Conservation (phyloP, 2,329 filamentous ascomycete species). For the Graphilbum fragrans region DNA sequence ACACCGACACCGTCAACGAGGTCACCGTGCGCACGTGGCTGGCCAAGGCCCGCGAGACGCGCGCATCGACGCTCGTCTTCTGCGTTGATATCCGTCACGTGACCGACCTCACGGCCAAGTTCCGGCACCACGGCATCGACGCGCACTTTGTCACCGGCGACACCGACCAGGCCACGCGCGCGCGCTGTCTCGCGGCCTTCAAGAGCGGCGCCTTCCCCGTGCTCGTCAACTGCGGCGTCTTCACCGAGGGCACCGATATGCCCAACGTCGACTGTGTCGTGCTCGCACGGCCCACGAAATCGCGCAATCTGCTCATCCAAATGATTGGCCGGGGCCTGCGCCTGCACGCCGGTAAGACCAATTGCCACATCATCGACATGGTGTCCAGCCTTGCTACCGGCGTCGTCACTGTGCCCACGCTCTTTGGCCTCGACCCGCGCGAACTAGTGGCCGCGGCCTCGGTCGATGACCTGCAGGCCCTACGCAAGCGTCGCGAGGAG, state of each 20-base stretch:
- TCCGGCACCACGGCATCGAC: slow-evolving; percentile 67
- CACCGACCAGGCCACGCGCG: slow-evolving; percentile 57
- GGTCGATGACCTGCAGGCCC: slow-evolving; percentile 45
- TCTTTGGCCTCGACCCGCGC: slow-evolving; percentile 82
- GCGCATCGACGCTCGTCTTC: slow-evolving; percentile 79
- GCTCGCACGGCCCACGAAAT: slow-evolving; percentile 77
- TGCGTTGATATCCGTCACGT: slow-evolving; percentile 88
- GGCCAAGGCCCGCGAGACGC: slow-evolving; percentile 45
- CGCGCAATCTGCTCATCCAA: slow-evolving; percentile 85
- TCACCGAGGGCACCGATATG: slow-evolving; percentile 95
- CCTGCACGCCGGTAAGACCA: slow-evolving; percentile 63
- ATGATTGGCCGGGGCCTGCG: slow-evolving; percentile 97
- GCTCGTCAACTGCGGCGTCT: slow-evolving; percentile 87
- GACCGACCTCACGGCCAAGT: slow-evolving; percentile 57
- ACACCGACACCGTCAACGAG: slow-evolving; percentile 69
- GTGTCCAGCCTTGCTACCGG: slow-evolving; percentile 75
- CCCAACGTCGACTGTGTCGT: slow-evolving; percentile 93
- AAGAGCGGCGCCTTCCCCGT: slow-evolving; percentile 68
- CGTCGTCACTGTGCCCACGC: slow-evolving; percentile 78
- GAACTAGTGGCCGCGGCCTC: slow-evolving; percentile 61
- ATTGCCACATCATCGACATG: slow-evolving; percentile 96
- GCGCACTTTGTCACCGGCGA: slow-evolving; percentile 76
- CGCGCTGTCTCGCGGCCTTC: slow-evolving; percentile 63
- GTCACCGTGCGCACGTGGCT: slow-evolving; percentile 81
- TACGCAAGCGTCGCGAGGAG: slow-evolving; percentile 25